Evolutionary conservation across 176 grass and related monocot species (phyloP), one percentile per base, ranked within the genome.

Genomic region (Paspalum vaginatum): DNA sequence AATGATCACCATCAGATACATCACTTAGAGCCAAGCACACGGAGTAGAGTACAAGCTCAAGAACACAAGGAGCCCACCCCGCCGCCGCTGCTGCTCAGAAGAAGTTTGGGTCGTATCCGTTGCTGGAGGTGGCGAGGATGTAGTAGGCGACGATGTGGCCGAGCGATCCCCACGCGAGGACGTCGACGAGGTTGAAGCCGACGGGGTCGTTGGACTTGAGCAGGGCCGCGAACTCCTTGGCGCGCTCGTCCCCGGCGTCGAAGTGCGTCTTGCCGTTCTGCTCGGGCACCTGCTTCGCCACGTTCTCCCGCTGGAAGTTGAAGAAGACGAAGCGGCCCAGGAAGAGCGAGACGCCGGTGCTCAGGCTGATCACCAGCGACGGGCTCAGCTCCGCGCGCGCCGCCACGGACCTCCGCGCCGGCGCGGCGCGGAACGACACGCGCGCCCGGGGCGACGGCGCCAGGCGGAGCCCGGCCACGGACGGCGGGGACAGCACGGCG

Each of bases 231-330:
- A 25, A 99, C 88, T 99, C 97, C 92, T 99, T 93, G 75, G 97
- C 96, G 38, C 96, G 90, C 77, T 27, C 43, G 82, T 99, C 96
- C 53, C 96, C 96, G 70, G 96, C 96, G 11, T 99, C 96, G 78
- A 95, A 99, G 85, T 99, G 96, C 58, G 92, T 82, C 90, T 93
- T 85, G 61, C 93, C 96, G 82, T 99, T 99, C 90, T 99, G 96
- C 82, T 55, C 86, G 12, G 96, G 96, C 8, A 99, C 96, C 78
- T 99, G 96, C 83, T 99, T 99, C 27, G 96, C 92, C 50, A 99
- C 96, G 86, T 99, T 99, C 92, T 99, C 96, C 70, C 96, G 85
- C 88, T 99, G 96, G 88, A 99, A 99, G 87, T 95, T 95, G 88
- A 99, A 99, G 87, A 99, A 95, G 48, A 99, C 96, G 81, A 99